Base-by-base conservation (phyloP, 2,329 filamentous ascomycete species). In the Zymoseptoria tritici region DNA sequence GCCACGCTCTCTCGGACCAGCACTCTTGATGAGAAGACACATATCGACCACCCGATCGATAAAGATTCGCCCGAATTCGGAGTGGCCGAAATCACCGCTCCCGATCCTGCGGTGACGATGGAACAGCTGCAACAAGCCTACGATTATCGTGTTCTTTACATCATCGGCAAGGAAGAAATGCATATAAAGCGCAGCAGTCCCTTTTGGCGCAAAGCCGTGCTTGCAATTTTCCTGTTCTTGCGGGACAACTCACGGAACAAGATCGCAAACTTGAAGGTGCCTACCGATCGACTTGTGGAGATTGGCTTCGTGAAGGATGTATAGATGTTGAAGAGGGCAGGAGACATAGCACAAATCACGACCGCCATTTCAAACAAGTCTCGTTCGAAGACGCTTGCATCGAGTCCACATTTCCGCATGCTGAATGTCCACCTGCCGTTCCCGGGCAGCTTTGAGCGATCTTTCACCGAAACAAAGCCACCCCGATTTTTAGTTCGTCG, bases 231-330 rank as follows among this genome's bases (percentile, higher is more conserved):
- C 62, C 71, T 89, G 60, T 88, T 85, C 77, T 79, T 88, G 55
- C 74, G 85, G 29, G 85, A 89, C 49, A 88, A 87, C 64, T 84
- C 83, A 11, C 75, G 85, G 56, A 80, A 82, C 1, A 89, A 88
- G 76, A 82, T 88, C 72, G 83, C 85, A 13, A 85, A 85, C 65
- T 72, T 88, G 60, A 75, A 81, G 54, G 73, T 87, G 50, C 79
- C 81, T 0, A 79, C 82, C 60, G 85, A 88, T 60, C 79, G 80
- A 54, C 70, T 88, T 54, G 81, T 89, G 19, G 86, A 88, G 73
- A 84, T 89, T 19, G 86, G 86, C 0, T 89, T 88, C 69, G 79
- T 88, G 1, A 87, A 87, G 73, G 83, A 87, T 62, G 83, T 88
- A 4, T 53, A 29, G 11, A n/a, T 53, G 9, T 22, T 2, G 6